Percentiles rank a stretch among this genome's conserved stretches.
phyloP scores from a whole-genome alignment of 129 eudicot genomes.

The Ambrosia artemisiifolia region DNA sequence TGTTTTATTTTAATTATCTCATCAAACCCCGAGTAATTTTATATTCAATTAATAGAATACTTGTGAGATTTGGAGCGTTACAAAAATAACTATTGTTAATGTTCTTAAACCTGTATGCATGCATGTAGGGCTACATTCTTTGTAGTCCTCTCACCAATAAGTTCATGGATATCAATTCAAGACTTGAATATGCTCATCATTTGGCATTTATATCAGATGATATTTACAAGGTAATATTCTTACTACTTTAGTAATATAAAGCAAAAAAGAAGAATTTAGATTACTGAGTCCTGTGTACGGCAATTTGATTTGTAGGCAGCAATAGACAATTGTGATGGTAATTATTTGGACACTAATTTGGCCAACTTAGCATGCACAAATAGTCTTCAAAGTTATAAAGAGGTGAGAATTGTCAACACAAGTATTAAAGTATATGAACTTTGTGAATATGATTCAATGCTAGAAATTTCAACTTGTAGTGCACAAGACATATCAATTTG shows the following conservation, averaged over 20 bases:
- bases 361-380: conserved; percentile 1
- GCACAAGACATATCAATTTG: neutral
- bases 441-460: neutral
- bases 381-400: conserved; percentile 1
- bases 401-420: conserved; percentile 11
- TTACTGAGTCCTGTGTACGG: neutral
- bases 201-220: conserved; percentile 23
- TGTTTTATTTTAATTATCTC: too few species aligned
- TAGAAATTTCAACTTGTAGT: conserved; percentile 6
- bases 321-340: conserved; percentile 11
- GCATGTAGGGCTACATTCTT: conserved; percentile 17
- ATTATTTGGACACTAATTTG: neutral
- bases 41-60: too few species aligned
- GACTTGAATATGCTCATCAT: conserved; percentile 15
- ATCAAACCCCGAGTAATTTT: too few species aligned
- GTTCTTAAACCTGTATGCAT: neutral
- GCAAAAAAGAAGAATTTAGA: neutral
- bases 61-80: neutral
- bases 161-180: conserved; percentile 7
- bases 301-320: conserved; percentile 5
- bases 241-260: neutral
- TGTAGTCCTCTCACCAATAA: conserved; percentile 15
- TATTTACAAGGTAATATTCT: conserved; percentile 14
- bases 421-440: neutral
- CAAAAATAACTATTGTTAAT: neutral